A percentile compares a stretch with the other conserved stretches of the same genome.
Conservation (phyloP, 176 grass and related monocot genomes). For the Musa acuminata region DNA sequence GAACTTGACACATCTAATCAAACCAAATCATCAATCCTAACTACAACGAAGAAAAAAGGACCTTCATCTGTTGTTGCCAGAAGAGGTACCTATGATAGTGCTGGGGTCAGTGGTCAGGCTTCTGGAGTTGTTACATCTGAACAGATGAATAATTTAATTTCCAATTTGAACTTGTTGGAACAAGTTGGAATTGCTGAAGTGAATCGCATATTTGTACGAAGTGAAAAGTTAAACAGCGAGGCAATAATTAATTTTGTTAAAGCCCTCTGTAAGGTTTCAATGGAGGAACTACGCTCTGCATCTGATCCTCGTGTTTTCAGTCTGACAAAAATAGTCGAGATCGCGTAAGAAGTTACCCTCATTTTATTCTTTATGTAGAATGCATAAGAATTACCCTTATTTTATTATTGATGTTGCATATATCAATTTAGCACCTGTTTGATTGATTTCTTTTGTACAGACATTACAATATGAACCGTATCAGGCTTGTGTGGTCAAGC, state of each 20-base stretch:
- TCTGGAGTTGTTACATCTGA: constrained; percentile 52
- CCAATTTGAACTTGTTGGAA: constrained; percentile 69
- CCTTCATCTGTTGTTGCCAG: constrained; percentile 46
- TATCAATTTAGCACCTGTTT: background rate
- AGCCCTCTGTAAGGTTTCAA: constrained; percentile 96
- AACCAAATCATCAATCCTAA: constrained; percentile 70
- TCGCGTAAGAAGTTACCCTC: constrained; percentile 58
- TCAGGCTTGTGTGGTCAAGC: constrained; percentile 99
- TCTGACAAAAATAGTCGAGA: constrained; percentile 94
- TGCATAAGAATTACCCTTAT: too few relatives aligned
- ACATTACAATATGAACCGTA: constrained; percentile 98
- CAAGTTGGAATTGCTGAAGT: constrained; percentile 95
- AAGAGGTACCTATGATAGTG: constrained; percentile 93
- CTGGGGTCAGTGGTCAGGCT: constrained; percentile 94
- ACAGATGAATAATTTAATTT: constrained; percentile 90
- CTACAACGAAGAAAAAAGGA: constrained; percentile 86
- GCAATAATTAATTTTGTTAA: constrained; percentile 99
- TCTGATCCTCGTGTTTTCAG: constrained; percentile 98
- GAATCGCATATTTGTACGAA: constrained; percentile 77
- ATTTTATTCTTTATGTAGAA: background rate
- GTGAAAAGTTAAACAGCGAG: constrained; percentile 92
- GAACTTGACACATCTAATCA: constrained; percentile 89
- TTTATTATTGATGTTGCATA: too few relatives aligned
- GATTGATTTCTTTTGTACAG: constrained; percentile 41
- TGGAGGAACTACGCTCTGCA: constrained; percentile 91